A percentile compares a stretch with the other conserved stretches of the same genome.
These are phyloP conservation scores for Geotrichum carabidarum DNA, from an alignment of 1,139 yeast genomes.

Conservation along the genomic window DNA sequence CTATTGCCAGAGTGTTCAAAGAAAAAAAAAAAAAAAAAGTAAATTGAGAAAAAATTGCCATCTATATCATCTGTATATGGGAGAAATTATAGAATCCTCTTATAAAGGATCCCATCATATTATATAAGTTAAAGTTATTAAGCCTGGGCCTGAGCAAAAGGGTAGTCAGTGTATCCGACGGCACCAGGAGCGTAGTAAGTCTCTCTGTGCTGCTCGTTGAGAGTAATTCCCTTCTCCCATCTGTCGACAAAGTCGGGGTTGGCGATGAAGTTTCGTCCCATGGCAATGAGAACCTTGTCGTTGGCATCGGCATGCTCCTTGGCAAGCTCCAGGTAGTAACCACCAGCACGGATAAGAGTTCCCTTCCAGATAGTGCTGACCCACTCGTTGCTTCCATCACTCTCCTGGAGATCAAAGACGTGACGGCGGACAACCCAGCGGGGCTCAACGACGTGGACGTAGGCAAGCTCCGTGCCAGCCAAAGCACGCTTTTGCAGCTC, in stretches of 20 bases:
- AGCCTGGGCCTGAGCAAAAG: constrained; percentile 11
- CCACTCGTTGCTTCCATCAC: constrained; percentile 22
- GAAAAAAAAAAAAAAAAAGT: too few species aligned
- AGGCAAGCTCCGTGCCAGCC: constrained; percentile 41
- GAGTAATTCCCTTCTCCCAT: constrained; percentile 35
- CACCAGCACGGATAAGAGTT: constrained; percentile 40
- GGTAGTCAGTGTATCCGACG: constrained; percentile 22
- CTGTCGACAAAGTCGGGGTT: constrained; percentile 48
- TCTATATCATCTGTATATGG: too few species aligned
- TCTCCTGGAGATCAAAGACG: constrained; percentile 7
- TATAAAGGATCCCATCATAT: neutral
- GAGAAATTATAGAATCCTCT: too few species aligned
- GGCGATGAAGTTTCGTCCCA: constrained; percentile 46
- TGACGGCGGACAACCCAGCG: constrained; percentile 26
- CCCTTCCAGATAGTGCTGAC: constrained; percentile 40
- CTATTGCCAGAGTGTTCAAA: too few species aligned
- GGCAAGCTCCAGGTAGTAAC: constrained; percentile 33
- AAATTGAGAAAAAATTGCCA: too few species aligned
- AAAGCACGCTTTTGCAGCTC: constrained; percentile 33
- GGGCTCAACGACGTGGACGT: constrained; percentile 51
- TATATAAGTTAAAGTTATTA: neutral
- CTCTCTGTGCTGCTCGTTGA: constrained; percentile 38
- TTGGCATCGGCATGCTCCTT: constrained; percentile 31
- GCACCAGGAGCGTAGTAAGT: constrained; percentile 37
- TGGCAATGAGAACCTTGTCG: constrained; percentile 42